These are phyloP conservation scores for Saccharomycopsis amapae DNA, from an alignment of 805 yeast genomes.

Conservation along the genomic window DNA sequence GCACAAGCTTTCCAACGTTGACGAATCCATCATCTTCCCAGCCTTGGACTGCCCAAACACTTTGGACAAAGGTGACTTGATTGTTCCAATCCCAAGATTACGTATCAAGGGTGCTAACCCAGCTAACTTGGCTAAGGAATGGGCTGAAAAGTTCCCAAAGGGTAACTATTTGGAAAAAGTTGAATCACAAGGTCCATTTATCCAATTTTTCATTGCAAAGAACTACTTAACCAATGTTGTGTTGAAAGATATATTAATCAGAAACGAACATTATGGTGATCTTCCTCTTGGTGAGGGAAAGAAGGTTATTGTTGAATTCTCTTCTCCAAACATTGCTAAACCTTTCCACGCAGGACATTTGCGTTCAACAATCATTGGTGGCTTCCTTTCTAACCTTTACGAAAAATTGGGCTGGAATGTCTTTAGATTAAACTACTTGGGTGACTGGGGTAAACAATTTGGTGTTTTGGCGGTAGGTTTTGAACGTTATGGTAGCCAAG, in stretches of 20 bases:
- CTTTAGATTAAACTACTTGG: slow-evolving; percentile 84
- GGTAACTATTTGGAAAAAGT: slow-evolving; percentile 65
- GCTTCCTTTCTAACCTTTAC: slow-evolving; percentile 82
- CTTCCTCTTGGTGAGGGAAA: slow-evolving; percentile 68
- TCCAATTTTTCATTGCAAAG: slow-evolving; percentile 80
- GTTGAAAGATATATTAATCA: slow-evolving; percentile 57
- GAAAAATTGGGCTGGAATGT: slow-evolving; percentile 94
- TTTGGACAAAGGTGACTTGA: slow-evolving; percentile 85
- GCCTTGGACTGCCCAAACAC: slow-evolving; percentile 85
- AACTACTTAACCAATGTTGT: slow-evolving; percentile 60
- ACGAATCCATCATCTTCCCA: slow-evolving; percentile 60
- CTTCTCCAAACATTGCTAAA: slow-evolving; percentile 97
- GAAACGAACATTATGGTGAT: slow-evolving; percentile 59
- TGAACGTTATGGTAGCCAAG: slow-evolving; percentile 76
- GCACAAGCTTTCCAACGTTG: slow-evolving; percentile 65
- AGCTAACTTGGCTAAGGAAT: slow-evolving; percentile 62
- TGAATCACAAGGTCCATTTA: slow-evolving; percentile 79
- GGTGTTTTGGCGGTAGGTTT: slow-evolving; percentile 94
- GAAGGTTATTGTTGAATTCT: slow-evolving; percentile 76
- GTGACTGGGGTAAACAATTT: slow-evolving; percentile 99
- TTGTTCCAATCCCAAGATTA: slow-evolving; percentile 89
- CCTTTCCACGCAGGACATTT: slow-evolving; percentile 99
- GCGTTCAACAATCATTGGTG: slow-evolving; percentile 97
- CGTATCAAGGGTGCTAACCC: slow-evolving; percentile 78
- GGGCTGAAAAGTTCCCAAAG: slow-evolving; percentile 72